phyloP scores from a whole-genome alignment of 768 basidiomycete genomes.

The Lentinula boryana region DNA sequence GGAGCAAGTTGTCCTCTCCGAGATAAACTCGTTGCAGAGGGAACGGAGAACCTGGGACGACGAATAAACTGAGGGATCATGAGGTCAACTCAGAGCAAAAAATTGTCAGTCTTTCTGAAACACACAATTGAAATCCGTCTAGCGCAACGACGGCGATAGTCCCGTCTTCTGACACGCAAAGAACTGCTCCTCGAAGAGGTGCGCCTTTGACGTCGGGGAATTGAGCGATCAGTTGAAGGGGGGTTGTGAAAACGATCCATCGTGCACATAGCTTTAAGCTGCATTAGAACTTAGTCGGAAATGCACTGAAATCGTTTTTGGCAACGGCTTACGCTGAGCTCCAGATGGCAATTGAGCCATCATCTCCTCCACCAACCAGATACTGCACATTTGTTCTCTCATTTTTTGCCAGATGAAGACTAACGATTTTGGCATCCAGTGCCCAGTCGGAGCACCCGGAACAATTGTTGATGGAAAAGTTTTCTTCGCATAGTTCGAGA shows the following conservation, averaged over 20 bases:
- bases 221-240: slow-evolving; percentile 53
- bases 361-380: slow-evolving; percentile 70
- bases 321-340: slow-evolving; percentile 42
- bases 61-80: slow-evolving; percentile 48
- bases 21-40: slow-evolving; percentile 60
- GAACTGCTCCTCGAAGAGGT: slow-evolving; percentile 56
- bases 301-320: not conserved
- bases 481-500: slow-evolving; percentile 26
- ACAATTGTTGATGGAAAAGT: slow-evolving; percentile 8
- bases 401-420: slow-evolving; percentile 52
- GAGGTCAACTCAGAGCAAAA: not conserved
- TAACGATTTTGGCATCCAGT: slow-evolving; percentile 41
- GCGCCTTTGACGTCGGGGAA: slow-evolving; percentile 47
- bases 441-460: slow-evolving; percentile 35
- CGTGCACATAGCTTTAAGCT: slow-evolving; percentile 52
- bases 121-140: slow-evolving; percentile 76
- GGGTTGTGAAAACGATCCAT: slow-evolving; percentile 70
- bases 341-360: slow-evolving; percentile 78
- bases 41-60: slow-evolving; percentile 78
- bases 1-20: slow-evolving; percentile 61
- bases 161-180: slow-evolving; percentile 74
- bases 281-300: not conserved
- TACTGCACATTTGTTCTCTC: slow-evolving; percentile 53
- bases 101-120: not conserved
- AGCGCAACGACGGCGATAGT: slow-evolving; percentile 77